Evolutionary conservation across 2,329 filamentous ascomycete genomes (phyloP), one percentile per base, ranked within the genome.

Genomic region (Xylaria sp.): DNA sequence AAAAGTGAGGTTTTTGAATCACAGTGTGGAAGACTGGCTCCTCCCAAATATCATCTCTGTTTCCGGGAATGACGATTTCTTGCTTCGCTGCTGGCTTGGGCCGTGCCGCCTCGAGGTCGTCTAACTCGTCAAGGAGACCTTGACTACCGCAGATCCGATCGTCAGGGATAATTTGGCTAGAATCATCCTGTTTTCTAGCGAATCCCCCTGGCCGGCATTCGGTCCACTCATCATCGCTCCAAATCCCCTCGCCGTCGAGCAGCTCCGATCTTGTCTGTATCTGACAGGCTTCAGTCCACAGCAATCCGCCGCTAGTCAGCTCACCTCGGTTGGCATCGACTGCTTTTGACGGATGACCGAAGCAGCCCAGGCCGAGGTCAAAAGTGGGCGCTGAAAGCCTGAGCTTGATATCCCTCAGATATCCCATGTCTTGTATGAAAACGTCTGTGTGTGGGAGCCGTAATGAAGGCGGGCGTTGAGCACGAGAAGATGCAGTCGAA

Each of bases 291-390:
- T 62, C 61, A 52, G 51, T 19, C 18, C 37, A 51, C 54, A 35
- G 47, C 39, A 51, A 35, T 7, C 8, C n/a, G 7, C 16, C 53
- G 10, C 2, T 16, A 6, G 18, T 19, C 16, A 18, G n/a, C n/a
- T 63, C 60, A 9, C 51, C 42, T 13, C 13, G 11, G 10, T 19
- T n/a, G 16, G 16, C 18, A 10, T 65, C 61, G 16, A 61, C 62
- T 5, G 63, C 13, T 39, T 61, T 62, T 1, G 44, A 52, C 10
- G 59, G 16, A 19, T 62, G 55, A 7, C 58, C 59, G 42, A 67
- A 65, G 34, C 61, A 63, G 6, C 63, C 64, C 9, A 67, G 48
- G 4, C 64, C 65, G n/a, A 56, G 64, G 44, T 68, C 67, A 8
- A 62, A 65, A 1, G 51, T 53, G 1, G 62, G 60, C 0, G 52